phyloP scores from a whole-genome alignment of 129 eudicot species.

The Artemisia argyi region DNA sequence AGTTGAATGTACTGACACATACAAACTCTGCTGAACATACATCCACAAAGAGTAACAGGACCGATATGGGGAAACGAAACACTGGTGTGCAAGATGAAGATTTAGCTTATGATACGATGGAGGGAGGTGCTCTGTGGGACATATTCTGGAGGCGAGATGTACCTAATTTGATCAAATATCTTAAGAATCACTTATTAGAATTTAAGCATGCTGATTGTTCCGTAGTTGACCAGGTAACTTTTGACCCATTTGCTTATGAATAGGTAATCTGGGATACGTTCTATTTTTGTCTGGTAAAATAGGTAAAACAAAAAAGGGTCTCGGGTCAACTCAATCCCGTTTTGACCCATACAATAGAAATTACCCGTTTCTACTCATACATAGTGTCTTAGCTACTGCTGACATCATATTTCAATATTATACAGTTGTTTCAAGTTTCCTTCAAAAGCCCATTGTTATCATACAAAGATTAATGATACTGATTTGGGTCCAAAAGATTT shows the following conservation, averaged over 20 bases:
- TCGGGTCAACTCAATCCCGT: too few species aligned
- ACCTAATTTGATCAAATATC: too few species aligned
- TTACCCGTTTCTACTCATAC: background rate
- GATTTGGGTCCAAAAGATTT: background rate
- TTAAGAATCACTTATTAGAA: background rate
- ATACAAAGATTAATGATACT: background rate
- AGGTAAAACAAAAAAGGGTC: too few species aligned
- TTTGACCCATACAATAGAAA: too few species aligned
- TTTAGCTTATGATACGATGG: background rate
- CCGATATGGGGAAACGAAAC: background rate
- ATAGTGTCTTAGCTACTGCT: background rate
- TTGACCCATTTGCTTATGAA: background rate
- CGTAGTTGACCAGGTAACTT: background rate
- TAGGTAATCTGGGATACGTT: too few species aligned
- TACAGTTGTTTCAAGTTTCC: background rate
- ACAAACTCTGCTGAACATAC: background rate
- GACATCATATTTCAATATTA: background rate
- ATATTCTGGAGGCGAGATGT: background rate
- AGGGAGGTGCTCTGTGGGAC: background rate
- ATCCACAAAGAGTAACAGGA: slow-evolving; percentile 6
- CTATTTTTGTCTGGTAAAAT: too few species aligned
- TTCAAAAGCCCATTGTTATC: background rate
- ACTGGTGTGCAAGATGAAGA: background rate
- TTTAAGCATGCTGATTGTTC: background rate
- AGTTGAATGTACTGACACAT: slow-evolving; percentile 21